Base-by-base conservation (phyloP, 1,284 basidiomycete genomes). In the Megacollybia platyphylla region DNA sequence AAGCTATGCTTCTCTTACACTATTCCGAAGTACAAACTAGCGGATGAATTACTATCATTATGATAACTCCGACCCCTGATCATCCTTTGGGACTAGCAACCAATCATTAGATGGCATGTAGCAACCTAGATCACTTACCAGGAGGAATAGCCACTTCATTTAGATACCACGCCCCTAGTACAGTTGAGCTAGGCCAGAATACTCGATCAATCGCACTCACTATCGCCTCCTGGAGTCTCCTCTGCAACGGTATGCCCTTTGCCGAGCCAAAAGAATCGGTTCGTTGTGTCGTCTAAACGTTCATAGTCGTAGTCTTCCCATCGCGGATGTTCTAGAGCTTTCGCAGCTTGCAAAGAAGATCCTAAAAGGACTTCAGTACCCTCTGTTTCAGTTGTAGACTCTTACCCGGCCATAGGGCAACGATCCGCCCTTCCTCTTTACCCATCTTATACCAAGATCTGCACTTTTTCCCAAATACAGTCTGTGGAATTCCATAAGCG, bases 241-340 rank as follows among this genome's bases (percentile, higher is more conserved):
- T 71, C 69, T 20, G 63, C 61, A 36, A 59, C 56, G 10, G 70
- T 71, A 46, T 60, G 65, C 9, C 77, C 76, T 44, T 77, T 69
- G 0, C 77, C 76, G 1, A 79, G 59, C 72, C 75, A 80, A 52
- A 71, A 63, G 51, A 77, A 64, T 5, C 71, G 59, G 49, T 76
- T 77, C 11, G 55, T 53, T 2, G 54, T 59, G 7, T 42, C 27
- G 39, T 73, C 68, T 2, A 70, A 53, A 3, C 45, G 55, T 46
- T 76, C 70, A 48, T 75, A 81, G 27, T 67, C 63, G 50, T 64
- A 80, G 49, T 81, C 79, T 48, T 81, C 79, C 77, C 77, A 81
- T 3, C 77, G 69, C 0, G 77, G 77, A 53, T 74, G 49, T 30
- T 60, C 57, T 9, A 80, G 54, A 0, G 69, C 61, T 30, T 61